Percentiles rank a stretch among this genome's conserved stretches.
Evolutionary conservation across 345 rosid species (phyloP).

Genomic region (Corchorus olitorius): DNA sequence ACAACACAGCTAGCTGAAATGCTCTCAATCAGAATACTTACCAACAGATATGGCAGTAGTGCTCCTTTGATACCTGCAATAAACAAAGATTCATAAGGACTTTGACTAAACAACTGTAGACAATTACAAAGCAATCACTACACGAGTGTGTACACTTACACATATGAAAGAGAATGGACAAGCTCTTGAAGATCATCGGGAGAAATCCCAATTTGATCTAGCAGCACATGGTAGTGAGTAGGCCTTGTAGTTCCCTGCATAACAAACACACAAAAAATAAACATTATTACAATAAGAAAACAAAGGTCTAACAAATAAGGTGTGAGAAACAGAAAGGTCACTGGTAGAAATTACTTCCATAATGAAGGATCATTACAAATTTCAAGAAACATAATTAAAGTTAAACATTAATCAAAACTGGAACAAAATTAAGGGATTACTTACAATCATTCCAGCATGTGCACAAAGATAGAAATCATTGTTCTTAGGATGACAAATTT

Average conservation of each 20-base stretch:
- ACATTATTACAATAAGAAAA: not conserved
- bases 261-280: not conserved
- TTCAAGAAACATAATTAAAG: no score
- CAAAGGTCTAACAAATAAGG: no score
- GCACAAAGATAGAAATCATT: conserved; percentile 50
- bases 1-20: no score
- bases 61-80: conserved; percentile 80
- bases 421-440: conserved; percentile 6
- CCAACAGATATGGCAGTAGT: conserved; percentile 90
- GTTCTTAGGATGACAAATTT: conserved; percentile 41
- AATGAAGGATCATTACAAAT: not conserved
- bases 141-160: conserved; percentile 39
- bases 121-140: not conserved
- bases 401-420: not conserved
- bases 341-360: not conserved
- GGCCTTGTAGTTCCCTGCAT: conserved; percentile 75
- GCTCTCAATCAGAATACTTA: conserved; percentile 23
- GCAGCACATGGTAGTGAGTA: conserved; percentile 70
- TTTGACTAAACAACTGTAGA: not conserved
- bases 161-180: conserved; percentile 68
- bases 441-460: conserved; percentile 52
- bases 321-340: not conserved
- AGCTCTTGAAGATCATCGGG: conserved; percentile 76
- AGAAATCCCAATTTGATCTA: conserved; percentile 66
- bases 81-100: conserved; percentile 10